phyloP scores from a whole-genome alignment of 2,329 filamentous ascomycete species.

The Ascochyta lentis region DNA sequence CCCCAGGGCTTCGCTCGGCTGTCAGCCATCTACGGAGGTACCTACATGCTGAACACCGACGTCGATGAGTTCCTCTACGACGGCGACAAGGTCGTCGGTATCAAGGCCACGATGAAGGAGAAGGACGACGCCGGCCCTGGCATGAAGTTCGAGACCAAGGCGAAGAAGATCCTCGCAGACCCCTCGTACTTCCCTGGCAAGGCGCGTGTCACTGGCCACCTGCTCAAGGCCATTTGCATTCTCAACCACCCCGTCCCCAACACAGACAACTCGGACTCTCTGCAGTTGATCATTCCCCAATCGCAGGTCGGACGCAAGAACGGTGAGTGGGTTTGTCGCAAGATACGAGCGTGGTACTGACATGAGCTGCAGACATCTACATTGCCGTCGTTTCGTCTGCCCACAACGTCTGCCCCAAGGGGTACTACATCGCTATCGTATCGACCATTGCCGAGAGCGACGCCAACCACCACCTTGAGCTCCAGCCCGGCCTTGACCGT shows the following conservation, averaged over 20 bases:
- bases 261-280: conserved; percentile 86
- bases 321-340: conserved; percentile 62
- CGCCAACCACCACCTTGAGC: conserved; percentile 94
- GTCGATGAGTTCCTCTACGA: conserved; percentile 91
- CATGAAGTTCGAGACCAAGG: conserved; percentile 96
- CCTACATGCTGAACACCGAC: conserved; percentile 98
- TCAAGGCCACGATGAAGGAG: conserved; percentile 96
- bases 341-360: conserved; percentile 12
- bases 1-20: conserved; percentile 97
- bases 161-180: conserved; percentile 93
- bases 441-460: conserved; percentile 93
- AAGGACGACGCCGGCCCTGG: conserved; percentile 73
- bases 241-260: conserved; percentile 92
- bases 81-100: conserved; percentile 83
- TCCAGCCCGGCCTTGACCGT: conserved; percentile 88
- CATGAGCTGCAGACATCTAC: conserved; percentile 76
- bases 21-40: conserved; percentile 97
- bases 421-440: conserved; percentile 98
- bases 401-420: conserved; percentile 98
- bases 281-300: conserved; percentile 96
- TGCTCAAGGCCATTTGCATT: conserved; percentile 96
- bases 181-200: conserved; percentile 96
- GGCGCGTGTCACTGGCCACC: conserved; percentile 83
- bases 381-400: conserved; percentile 93
- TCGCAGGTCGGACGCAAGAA: conserved; percentile 97